A percentile compares a stretch with the other conserved stretches of the same genome.
Conservation (phyloP, 192 early-diverging fungal genomes). For the Coemansia furcata region DNA sequence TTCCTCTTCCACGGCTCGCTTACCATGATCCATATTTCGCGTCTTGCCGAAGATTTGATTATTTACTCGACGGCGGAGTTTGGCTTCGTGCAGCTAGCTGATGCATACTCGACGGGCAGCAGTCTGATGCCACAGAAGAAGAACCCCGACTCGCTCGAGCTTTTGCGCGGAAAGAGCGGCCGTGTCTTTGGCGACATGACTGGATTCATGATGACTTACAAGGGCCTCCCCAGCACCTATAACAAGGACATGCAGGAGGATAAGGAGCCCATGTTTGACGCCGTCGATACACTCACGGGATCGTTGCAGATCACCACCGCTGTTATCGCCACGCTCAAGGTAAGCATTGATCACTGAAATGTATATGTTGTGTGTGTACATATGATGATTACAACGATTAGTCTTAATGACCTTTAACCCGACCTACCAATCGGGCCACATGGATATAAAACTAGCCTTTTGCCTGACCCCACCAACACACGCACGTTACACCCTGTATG, state of each 20-base stretch:
- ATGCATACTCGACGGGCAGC: constrained; percentile 97
- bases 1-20: constrained; percentile 92
- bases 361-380: background rate
- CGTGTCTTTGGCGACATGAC: constrained; percentile 94
- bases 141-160: constrained; percentile 95
- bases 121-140: constrained; percentile 99
- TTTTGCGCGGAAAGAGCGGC: constrained; percentile 94
- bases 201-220: constrained; percentile 98
- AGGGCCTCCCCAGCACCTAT: constrained; percentile 96
- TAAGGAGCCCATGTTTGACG: constrained; percentile 98
- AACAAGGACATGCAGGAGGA: constrained; percentile 99
- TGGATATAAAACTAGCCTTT: constrained; percentile 43
- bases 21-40: constrained; percentile 88
- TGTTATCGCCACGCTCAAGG: constrained; percentile 85
- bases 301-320: constrained; percentile 92
- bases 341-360: constrained; percentile 12
- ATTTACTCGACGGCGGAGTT: constrained; percentile 92
- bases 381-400: constrained; percentile 49
- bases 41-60: constrained; percentile 94
- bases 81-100: constrained; percentile 90
- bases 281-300: constrained; percentile 83
- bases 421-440: constrained; percentile 7
- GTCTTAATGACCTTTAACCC: constrained; percentile 46
- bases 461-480: background rate
- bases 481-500: background rate